Evolutionary conservation across 495 filamentous ascomycete genomes (phyloP).

Genomic region (Xylaria nigripes): DNA sequence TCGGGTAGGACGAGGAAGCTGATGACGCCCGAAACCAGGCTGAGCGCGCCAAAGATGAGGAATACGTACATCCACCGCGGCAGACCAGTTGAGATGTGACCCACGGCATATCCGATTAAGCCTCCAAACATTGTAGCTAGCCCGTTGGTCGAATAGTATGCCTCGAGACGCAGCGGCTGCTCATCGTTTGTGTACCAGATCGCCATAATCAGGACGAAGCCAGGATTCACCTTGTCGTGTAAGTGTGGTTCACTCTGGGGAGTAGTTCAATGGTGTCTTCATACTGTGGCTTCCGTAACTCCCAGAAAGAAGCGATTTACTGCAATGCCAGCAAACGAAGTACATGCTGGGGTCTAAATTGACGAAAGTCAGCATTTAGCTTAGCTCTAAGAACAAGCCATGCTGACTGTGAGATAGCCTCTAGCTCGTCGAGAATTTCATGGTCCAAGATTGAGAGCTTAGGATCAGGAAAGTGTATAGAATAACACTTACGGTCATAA

Average conservation of each 20-base stretch:
- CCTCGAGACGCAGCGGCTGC: constrained; percentile 46
- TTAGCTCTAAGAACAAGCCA: too few species aligned
- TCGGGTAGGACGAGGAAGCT: constrained; percentile 52
- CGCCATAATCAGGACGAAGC: constrained; percentile 49
- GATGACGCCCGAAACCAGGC: constrained; percentile 42
- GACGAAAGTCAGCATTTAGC: constrained; percentile 27
- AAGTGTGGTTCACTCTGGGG: not conserved
- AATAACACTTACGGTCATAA: constrained; percentile 8
- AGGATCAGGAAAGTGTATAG: constrained; percentile 6
- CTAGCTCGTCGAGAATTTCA: too few species aligned
- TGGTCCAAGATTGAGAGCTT: not conserved
- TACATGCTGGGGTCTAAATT: constrained; percentile 41
- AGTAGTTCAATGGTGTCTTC: not conserved
- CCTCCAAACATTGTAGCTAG: constrained; percentile 50
- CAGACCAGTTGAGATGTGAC: constrained; percentile 34
- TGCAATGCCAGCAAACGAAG: constrained; percentile 42
- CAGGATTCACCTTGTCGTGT: constrained; percentile 38
- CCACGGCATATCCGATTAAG: constrained; percentile 43
- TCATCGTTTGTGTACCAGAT: constrained; percentile 51
- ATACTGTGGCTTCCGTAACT: constrained; percentile 42
- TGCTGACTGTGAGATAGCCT: too few species aligned
- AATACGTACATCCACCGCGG: constrained; percentile 42
- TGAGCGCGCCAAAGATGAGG: constrained; percentile 44
- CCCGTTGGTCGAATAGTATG: constrained; percentile 51
- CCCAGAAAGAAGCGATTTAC: constrained; percentile 47